Evolutionary conservation across 306 rosid genomes (phyloP), one percentile per base, ranked within the genome.

Genomic region (Vachellia pachyceras): DNA sequence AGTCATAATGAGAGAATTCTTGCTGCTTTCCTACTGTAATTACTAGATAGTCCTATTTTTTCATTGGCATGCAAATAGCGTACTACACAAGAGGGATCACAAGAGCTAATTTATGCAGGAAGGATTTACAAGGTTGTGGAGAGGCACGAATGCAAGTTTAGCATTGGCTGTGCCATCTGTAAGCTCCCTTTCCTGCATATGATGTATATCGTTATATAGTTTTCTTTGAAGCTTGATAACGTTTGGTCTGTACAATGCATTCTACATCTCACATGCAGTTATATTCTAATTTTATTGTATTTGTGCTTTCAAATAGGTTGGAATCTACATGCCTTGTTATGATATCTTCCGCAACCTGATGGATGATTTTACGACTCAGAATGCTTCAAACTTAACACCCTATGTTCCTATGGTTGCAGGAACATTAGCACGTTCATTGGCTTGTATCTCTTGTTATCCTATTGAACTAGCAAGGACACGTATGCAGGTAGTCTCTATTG

Each of bases 271-370:
- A 50, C 35, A 10, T 46, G 55, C 72, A 73, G 70, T 57, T 18
- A 71, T 79, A 71, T 82, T 80, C 85, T 85, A 29, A 87, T 81
- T 75, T 50, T 70, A 45, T 60, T 78, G 50, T 55, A 33, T 72
- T 82, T 76, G 50, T 3, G 17, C 69, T 83, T 63, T 22, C 76
- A 75, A 77, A 61, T 87, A 95, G 99, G 98, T 95, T 77, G 99
- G 98, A 75, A 95, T 95, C 78, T 95, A 95, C 86, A 86, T 95
- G 98, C 99, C 99, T 77, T 91, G 94, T 82, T 95, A 95, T 85
- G 99, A 95, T 70, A 74, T 93, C 73, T 91, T 95, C 79, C 97
- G 93, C 84, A 89, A 87, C 82, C 40, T 60, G 72, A 87, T 95
- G 96, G 96, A 93, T 85, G 93, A 90, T 46, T 87, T 86, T 78